Percentiles rank a stretch among this genome's conserved stretches.
phyloP scores from a whole-genome alignment of 1,284 basidiomycete species.

The Rhodotorula sp. region DNA sequence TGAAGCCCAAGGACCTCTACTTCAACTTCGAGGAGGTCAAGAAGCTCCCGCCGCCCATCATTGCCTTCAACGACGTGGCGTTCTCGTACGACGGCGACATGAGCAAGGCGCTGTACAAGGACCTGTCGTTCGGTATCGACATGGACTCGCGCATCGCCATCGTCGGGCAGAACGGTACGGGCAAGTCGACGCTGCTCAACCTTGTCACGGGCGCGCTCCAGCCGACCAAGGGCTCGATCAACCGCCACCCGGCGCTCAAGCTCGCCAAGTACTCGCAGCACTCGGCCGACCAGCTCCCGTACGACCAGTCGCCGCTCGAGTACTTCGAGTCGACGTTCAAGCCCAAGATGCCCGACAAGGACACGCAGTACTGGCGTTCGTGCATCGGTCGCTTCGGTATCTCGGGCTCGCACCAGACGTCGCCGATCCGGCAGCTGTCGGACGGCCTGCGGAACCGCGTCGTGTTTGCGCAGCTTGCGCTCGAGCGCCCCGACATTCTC shows the following conservation, averaged over 20 bases:
- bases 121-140: conserved; percentile 92
- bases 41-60: conserved; percentile 93
- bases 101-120: conserved; percentile 82
- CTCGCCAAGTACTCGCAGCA: conserved; percentile 91
- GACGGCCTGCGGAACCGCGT: conserved; percentile 94
- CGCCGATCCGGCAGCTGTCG: conserved; percentile 88
- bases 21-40: conserved; percentile 97
- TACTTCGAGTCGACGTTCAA: conserved; percentile 82
- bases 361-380: conserved; percentile 86
- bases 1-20: conserved; percentile 67
- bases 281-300: conserved; percentile 96
- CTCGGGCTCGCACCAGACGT: conserved; percentile 88
- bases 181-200: conserved; percentile 95
- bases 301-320: conserved; percentile 88
- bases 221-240: conserved; percentile 80
- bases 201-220: conserved; percentile 84
- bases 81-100: conserved; percentile 91
- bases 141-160: conserved; percentile 97
- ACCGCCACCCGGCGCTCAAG: conserved; percentile 86
- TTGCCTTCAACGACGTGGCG: conserved; percentile 91
- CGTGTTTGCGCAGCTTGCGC: conserved; percentile 78
- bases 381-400: conserved; percentile 96
- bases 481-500: conserved; percentile 55
- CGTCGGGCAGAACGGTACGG: conserved; percentile 96
- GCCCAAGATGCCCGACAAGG: conserved; percentile 92